phyloP scores from a whole-genome alignment of 2,329 filamentous ascomycete genomes.

The Passalora sequoiae region DNA sequence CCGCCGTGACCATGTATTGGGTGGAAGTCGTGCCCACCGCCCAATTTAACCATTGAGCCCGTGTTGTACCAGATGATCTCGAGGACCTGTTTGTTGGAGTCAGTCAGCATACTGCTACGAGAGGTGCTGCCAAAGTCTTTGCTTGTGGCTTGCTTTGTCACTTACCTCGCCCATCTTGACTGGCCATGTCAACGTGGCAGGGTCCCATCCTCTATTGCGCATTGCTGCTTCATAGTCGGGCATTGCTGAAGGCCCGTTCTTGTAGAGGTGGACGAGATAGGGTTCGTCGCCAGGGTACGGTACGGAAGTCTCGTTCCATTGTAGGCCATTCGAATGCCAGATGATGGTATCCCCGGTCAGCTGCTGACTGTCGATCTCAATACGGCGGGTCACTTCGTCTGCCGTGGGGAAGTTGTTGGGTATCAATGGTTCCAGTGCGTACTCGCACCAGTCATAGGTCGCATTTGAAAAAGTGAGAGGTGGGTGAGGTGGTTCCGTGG shows the following conservation, averaged over 20 bases:
- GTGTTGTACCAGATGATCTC: conserved; percentile 37
- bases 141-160: no score
- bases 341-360: conserved; percentile 13
- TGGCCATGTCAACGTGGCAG: conserved; percentile 46
- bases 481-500: conserved; percentile 16
- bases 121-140: conserved; percentile 30
- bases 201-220: conserved; percentile 52
- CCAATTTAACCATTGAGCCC: conserved; percentile 28
- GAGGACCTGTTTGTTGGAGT: conserved; percentile 41
- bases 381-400: conserved; percentile 33
- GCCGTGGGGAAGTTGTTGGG: conserved; percentile 33
- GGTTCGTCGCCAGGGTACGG: conserved; percentile 34
- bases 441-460: conserved; percentile 37
- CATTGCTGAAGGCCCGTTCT: conserved; percentile 41
- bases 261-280: conserved; percentile 51
- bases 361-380: conserved; percentile 30
- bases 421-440: conserved; percentile 34
- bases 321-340: conserved; percentile 22
- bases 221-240: conserved; percentile 51
- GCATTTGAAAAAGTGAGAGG: conserved; percentile 32
- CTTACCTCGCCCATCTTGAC: conserved; percentile 53
- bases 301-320: conserved; percentile 23
- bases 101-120: conserved; percentile 34
- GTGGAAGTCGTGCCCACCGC: conserved; percentile 41
- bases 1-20: conserved; percentile 54